Percentiles rank a stretch among this genome's conserved stretches.
Conservation (phyloP, 2,329 filamentous ascomycete species). For the Thelonectria rubi region DNA sequence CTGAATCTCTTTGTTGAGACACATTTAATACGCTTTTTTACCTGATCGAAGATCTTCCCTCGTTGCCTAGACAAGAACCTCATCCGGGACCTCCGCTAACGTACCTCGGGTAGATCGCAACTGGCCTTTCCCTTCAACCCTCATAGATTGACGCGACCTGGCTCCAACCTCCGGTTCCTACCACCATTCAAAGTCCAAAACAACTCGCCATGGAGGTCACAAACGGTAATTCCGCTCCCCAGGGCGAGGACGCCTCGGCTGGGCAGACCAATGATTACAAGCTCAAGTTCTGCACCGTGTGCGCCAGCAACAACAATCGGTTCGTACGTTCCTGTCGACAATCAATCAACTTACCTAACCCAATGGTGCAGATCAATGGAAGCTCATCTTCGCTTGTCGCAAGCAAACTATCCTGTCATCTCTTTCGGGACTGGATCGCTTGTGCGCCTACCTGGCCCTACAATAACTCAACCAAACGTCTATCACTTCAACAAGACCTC, state of each 20-base stretch:
- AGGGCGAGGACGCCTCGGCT: conserved; percentile 55
- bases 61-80: conserved; percentile 2
- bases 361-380: conserved; percentile 72
- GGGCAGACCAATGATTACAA: conserved; percentile 75
- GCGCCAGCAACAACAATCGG: conserved; percentile 97
- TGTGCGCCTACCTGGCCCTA: conserved; percentile 90
- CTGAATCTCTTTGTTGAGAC: conserved; percentile 72
- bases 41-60: conserved; percentile 44
- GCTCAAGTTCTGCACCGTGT: conserved; percentile 98
- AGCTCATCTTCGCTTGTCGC: conserved; percentile 91
- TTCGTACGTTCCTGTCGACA: conserved; percentile 52
- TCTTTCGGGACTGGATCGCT: conserved; percentile 97
- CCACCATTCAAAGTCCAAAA: conserved; percentile 30
- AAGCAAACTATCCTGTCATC: conserved; percentile 91
- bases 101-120: conserved; percentile 20
- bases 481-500: conserved; percentile 98
- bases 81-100: conserved; percentile 22
- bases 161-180: conserved; percentile 18
- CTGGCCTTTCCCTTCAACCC: background rate
- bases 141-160: conserved; percentile 38
- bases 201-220: conserved; percentile 51
- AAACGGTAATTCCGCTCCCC: conserved; percentile 50
- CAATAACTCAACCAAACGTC: conserved; percentile 92
- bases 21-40: conserved; percentile 64
- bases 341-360: conserved; percentile 1